Conservation (phyloP, 1,284 basidiomycete species). For the Pterulicium gracile region DNA sequence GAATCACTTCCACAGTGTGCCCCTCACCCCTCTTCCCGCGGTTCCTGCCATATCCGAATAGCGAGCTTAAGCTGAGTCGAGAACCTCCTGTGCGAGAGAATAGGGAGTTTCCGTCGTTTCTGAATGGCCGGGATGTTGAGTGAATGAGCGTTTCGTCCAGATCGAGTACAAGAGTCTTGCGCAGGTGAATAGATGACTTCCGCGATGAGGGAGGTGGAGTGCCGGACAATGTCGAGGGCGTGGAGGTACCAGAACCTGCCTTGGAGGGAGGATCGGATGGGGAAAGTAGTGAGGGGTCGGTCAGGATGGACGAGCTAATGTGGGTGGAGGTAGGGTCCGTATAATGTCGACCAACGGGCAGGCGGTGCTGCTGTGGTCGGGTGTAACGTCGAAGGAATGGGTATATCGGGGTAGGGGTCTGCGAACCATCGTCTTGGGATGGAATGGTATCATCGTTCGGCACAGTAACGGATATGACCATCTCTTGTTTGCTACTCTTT, state of each 20-base stretch:
- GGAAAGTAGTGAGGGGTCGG: background rate
- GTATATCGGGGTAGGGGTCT: background rate
- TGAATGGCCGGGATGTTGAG: slow-evolving; percentile 79
- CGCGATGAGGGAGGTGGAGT: slow-evolving; percentile 39
- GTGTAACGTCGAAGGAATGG: background rate
- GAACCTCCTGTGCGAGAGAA: slow-evolving; percentile 29
- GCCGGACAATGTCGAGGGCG: slow-evolving; percentile 21
- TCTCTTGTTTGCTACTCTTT: background rate
- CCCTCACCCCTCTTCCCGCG: slow-evolving; percentile 61
- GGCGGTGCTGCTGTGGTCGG: background rate
- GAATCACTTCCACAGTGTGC: slow-evolving; percentile 92
- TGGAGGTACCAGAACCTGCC: slow-evolving; percentile 9
- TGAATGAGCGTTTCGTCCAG: slow-evolving; percentile 98
- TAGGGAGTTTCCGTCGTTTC: slow-evolving; percentile 17
- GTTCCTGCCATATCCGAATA: slow-evolving; percentile 52
- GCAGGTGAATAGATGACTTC: slow-evolving; percentile 65
- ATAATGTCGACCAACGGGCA: background rate
- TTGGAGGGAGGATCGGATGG: background rate
- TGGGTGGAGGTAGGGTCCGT: background rate
- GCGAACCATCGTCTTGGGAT: background rate
- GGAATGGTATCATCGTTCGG: background rate
- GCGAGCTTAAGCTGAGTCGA: slow-evolving; percentile 21
- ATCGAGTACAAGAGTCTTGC: slow-evolving; percentile 91
- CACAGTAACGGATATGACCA: background rate
- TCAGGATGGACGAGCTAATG: background rate